Evolutionary conservation across 768 basidiomycete species (phyloP).

Genomic region (Lactarius psammicola): DNA sequence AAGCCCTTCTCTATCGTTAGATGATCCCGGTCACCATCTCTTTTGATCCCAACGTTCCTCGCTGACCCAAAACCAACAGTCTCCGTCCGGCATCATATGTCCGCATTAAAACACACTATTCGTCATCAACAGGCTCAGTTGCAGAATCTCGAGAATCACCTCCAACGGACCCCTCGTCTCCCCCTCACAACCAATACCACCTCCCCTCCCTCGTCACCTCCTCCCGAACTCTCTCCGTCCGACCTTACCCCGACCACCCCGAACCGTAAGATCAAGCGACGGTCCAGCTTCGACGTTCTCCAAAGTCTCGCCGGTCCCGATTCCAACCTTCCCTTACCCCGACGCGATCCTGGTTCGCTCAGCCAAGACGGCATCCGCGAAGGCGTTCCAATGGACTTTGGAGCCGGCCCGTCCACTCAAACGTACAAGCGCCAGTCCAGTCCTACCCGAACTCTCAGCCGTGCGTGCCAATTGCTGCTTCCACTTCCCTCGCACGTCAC

Average conservation of each 20-base stretch:
- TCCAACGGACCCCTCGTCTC: constrained; percentile 68
- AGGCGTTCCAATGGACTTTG: constrained; percentile 66
- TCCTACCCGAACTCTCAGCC: constrained; percentile 76
- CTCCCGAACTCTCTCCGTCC: constrained; percentile 26
- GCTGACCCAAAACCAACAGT: constrained; percentile 44
- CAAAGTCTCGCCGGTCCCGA: constrained; percentile 73
- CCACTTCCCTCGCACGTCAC: constrained; percentile 20
- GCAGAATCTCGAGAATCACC: constrained; percentile 62
- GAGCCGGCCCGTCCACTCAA: constrained; percentile 40
- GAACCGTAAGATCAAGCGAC: constrained; percentile 48
- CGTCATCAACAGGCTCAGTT: constrained; percentile 82
- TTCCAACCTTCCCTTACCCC: constrained; percentile 68
- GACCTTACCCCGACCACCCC: constrained; percentile 32
- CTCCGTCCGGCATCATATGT: constrained; percentile 74
- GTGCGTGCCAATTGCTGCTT: constrained; percentile 48
- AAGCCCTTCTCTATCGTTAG: constrained; percentile 26
- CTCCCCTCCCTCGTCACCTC: constrained; percentile 41
- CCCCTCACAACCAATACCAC: constrained; percentile 42
- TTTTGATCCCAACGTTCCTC: not conserved
- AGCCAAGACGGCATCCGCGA: constrained; percentile 64
- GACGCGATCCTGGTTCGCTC: constrained; percentile 44
- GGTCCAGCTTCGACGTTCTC: constrained; percentile 71
- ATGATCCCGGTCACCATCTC: constrained; percentile 26
- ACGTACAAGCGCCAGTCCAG: constrained; percentile 57
- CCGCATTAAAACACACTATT: constrained; percentile 77